Conservation (phyloP, 2,329 filamentous ascomycete species). For the Alternaria hordeiaustralica region DNA sequence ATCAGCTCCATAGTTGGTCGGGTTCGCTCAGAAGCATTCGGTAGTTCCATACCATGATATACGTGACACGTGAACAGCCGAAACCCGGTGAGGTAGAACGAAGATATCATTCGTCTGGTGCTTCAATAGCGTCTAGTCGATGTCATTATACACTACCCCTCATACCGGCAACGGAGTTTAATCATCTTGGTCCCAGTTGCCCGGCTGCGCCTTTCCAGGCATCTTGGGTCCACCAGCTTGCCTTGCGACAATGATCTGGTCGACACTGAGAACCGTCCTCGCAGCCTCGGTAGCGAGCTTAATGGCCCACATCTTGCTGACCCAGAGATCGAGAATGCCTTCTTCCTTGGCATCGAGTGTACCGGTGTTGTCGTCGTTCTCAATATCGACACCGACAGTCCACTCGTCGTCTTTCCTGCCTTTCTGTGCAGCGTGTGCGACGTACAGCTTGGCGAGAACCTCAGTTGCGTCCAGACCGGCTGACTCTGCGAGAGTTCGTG, state of each 20-base stretch:
- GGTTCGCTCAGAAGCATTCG: neutral
- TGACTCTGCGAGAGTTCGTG: constrained; percentile 90
- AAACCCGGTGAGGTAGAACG: neutral
- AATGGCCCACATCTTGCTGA: constrained; percentile 95
- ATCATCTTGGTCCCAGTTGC: constrained; percentile 73
- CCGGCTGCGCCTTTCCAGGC: constrained; percentile 78
- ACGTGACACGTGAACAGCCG: neutral
- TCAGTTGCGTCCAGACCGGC: constrained; percentile 97
- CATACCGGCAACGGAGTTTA: constrained; percentile 2
- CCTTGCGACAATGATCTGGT: constrained; percentile 98
- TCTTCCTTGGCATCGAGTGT: constrained; percentile 84
- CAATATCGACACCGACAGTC: constrained; percentile 92
- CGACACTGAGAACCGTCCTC: constrained; percentile 90
- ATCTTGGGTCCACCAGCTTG: constrained; percentile 98
- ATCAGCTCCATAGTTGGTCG: neutral
- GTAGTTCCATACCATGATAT: neutral
- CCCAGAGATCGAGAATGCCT: constrained; percentile 89
- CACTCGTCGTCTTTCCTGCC: constrained; percentile 72
- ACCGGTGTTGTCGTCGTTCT: constrained; percentile 82
- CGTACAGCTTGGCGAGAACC: constrained; percentile 88
- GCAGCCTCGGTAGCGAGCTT: constrained; percentile 95
- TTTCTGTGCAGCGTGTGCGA: constrained; percentile 75
- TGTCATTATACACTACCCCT: constrained; percentile 19
- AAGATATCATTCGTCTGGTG: constrained; percentile 5
- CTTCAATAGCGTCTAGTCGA: constrained; percentile 10